Base-by-base conservation (phyloP, 345 rosid species). In the Eucalyptus fibrosa region DNA sequence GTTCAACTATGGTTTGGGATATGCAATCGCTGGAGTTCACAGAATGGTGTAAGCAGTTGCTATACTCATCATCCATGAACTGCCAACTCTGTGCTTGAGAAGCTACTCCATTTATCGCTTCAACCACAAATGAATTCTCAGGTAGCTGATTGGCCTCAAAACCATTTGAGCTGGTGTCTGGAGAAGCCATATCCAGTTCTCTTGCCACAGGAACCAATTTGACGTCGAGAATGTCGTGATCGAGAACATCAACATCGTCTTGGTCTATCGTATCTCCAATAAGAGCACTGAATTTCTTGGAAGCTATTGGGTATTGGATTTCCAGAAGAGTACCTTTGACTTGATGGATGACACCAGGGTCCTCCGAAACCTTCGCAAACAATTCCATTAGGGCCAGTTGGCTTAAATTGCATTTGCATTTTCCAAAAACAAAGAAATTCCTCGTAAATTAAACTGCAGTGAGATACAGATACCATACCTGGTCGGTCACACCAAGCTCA, bases 401-500 rank as follows among this genome's bases (percentile, higher is more conserved):
- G 11, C 45, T 23, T 26, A 19, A 86, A 30, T 65, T 53, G 86
- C 50, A 59, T 53, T 53, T 80, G 65, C 86, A 86, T 88, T 47
- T 18, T 49, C 32, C 40, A 7, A 77, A 77, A 77, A 77, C 47
- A 40, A 40, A 40, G 15, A 77, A 40, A 77, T 77, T 77, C 28
- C 42, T 12, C 34, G 17, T 28, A 49, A 60, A 53, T 44, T 32
- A 86, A 62, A 32, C 88, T 56, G 42, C 82, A 82, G 62, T 89
- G 90, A 88, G 86, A 19, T 90, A 89, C 40, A 62, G 87, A 91
- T 53, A 67, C 34, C 91, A 91, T 95, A 98, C 99, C 96, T 50
- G 89, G 85, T 98, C 99, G 77, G 99, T 94, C 51, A 92, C 94
- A 32, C 99, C 99, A 30, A 98, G 91, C 92, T 98, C 99, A 49